Percentiles rank a stretch among this genome's conserved stretches.
These are phyloP conservation scores for Phanerochaete sordida DNA, from an alignment of 768 basidiomycete species.

Conservation along the genomic window DNA sequence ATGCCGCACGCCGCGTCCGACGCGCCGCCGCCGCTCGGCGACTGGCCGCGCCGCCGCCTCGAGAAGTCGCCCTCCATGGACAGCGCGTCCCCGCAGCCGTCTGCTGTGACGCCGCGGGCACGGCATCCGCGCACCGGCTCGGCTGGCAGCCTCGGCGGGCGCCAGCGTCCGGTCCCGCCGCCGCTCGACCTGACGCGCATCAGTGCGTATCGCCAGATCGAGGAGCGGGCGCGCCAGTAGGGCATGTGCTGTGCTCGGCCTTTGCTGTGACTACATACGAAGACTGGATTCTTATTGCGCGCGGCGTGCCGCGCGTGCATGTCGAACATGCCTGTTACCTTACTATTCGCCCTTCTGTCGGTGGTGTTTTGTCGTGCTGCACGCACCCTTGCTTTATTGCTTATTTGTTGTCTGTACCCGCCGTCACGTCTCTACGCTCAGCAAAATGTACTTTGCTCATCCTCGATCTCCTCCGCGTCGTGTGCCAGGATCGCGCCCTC, in stretches of 20 bases:
- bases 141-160: constrained; percentile 5
- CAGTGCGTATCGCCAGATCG: constrained; percentile 12
- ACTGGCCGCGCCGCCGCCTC: neutral
- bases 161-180: constrained; percentile 9
- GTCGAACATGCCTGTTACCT: neutral
- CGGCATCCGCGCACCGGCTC: constrained; percentile 11
- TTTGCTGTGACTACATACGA: too few relatives aligned
- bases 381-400: neutral
- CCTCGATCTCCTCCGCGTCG: too few relatives aligned
- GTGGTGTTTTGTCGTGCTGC: neutral
- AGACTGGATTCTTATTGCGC: neutral
- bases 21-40: neutral
- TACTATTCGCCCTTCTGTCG: neutral
- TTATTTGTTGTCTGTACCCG: neutral
- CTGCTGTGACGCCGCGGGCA: neutral
- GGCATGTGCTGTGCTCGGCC: neutral
- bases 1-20: neutral
- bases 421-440: neutral
- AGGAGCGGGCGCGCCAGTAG: constrained; percentile 8
- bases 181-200: constrained; percentile 16
- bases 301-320: neutral
- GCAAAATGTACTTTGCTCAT: neutral
- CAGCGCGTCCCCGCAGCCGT: neutral
- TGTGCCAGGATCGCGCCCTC: too few relatives aligned
- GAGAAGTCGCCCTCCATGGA: neutral